Conservation (phyloP, 768 basidiomycete genomes). For the Lyophyllum shimeji region DNA sequence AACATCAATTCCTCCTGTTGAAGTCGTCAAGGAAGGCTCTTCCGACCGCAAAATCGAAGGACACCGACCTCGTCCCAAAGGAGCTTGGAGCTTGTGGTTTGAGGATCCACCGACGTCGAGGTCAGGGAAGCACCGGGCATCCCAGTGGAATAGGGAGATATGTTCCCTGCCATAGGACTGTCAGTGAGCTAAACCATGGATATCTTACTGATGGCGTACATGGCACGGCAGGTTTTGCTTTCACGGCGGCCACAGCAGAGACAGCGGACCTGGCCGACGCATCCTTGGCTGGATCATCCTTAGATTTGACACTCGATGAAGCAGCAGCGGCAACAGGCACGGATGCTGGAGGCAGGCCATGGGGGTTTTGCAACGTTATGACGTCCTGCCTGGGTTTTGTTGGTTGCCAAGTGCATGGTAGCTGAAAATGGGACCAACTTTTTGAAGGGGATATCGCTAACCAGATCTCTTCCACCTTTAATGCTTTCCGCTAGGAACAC, state of each 20-base stretch:
- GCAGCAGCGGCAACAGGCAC: conserved; percentile 26
- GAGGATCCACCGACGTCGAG: conserved; percentile 86
- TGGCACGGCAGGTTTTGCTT: conserved; percentile 58
- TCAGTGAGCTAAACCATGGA: neutral
- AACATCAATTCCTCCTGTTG: conserved; percentile 94
- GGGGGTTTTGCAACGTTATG: conserved; percentile 92
- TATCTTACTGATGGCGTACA: conserved; percentile 45
- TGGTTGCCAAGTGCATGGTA: conserved; percentile 7
- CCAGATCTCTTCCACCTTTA: conserved; percentile 82
- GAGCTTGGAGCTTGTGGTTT: conserved; percentile 66
- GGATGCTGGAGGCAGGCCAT: conserved; percentile 67
- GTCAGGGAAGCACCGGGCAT: conserved; percentile 91
- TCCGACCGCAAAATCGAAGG: neutral
- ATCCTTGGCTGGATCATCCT: conserved; percentile 29
- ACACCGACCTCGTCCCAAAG: conserved; percentile 87
- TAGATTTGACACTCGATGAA: conserved; percentile 26
- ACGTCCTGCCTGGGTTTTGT: conserved; percentile 66
- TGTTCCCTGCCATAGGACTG: conserved; percentile 59
- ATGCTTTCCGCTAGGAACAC: conserved; percentile 92
- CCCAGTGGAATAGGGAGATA: conserved; percentile 90
- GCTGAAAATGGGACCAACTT: conserved; percentile 48
- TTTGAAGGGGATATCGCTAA: conserved; percentile 82
- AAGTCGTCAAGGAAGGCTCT: neutral
- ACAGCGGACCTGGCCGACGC: conserved; percentile 33
- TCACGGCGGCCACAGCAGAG: conserved; percentile 36